These are phyloP conservation scores for Malbranchea zuffiana DNA, from an alignment of 2,329 filamentous ascomycete species.

Conservation along the genomic window DNA sequence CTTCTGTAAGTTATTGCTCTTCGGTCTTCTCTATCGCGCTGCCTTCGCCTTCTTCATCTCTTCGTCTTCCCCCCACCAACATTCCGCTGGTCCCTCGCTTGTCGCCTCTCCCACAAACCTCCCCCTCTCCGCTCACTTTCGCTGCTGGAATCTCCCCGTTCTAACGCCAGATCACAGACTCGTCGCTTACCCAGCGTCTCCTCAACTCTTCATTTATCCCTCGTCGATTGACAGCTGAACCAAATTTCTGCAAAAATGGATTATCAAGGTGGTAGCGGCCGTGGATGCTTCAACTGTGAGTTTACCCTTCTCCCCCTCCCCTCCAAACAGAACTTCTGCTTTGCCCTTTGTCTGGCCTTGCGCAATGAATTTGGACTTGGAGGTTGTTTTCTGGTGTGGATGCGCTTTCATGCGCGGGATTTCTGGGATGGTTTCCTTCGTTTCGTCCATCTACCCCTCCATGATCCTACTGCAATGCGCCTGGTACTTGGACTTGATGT, in stretches of 20 bases:
- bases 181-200: background rate
- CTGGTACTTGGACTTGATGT: background rate
- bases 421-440: too few species aligned
- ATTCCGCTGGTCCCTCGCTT: background rate
- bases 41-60: conserved; percentile 1
- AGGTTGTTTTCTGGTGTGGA: background rate
- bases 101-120: background rate
- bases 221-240: conserved; percentile 6
- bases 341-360: conserved; percentile 3
- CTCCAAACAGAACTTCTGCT: too few species aligned
- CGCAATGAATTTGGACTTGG: background rate
- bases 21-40: conserved; percentile 2
- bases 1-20: too few species aligned
- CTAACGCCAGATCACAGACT: background rate
- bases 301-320: conserved; percentile 21
- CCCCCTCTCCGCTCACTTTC: background rate
- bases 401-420: background rate
- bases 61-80: background rate
- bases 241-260: too few species aligned
- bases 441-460: too few species aligned
- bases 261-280: conserved; percentile 36
- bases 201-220: conserved; percentile 3
- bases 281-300: conserved; percentile 51
- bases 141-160: background rate
- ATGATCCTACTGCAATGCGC: background rate